These are phyloP conservation scores for Ambrosiella cleistominuta DNA, from an alignment of 2,329 filamentous ascomycete species.

Conservation along the genomic window DNA sequence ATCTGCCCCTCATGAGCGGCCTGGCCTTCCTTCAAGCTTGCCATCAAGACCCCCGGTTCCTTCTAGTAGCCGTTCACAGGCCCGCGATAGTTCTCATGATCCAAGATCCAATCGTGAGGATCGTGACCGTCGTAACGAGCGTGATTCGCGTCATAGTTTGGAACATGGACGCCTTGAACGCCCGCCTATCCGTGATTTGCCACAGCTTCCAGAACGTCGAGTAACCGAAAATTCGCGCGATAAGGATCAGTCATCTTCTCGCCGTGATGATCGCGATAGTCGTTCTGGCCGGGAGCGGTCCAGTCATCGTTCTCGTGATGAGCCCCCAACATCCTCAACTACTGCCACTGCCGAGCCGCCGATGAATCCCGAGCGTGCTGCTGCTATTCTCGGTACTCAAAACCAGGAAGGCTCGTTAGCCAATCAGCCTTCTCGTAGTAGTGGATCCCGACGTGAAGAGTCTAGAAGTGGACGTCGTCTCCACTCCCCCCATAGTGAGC, in stretches of 20 bases:
- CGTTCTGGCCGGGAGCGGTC: slow-evolving; percentile 18
- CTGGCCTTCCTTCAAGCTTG: slow-evolving; percentile 10
- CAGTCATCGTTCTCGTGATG: slow-evolving; percentile 13
- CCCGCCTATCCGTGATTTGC: slow-evolving; percentile 19
- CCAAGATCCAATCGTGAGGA: slow-evolving; percentile 1
- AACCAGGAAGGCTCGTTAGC: not conserved
- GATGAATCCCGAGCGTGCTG: slow-evolving; percentile 39
- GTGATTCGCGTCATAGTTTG: slow-evolving; percentile 6
- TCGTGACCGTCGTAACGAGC: slow-evolving; percentile 8
- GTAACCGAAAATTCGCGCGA: slow-evolving; percentile 4
- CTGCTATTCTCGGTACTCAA: slow-evolving; percentile 23
- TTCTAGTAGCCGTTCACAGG: not conserved
- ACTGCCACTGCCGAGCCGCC: slow-evolving; percentile 24
- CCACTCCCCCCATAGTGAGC: slow-evolving; percentile 8
- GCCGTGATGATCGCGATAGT: slow-evolving; percentile 12
- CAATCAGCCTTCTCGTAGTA: not conserved
- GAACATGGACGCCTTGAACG: slow-evolving; percentile 10
- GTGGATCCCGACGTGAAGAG: slow-evolving; percentile 5
- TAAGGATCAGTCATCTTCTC: slow-evolving; percentile 8
- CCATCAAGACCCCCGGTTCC: slow-evolving; percentile 11
- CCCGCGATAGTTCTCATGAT: slow-evolving; percentile 8
- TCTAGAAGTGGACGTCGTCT: slow-evolving; percentile 5
- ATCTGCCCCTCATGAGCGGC: not conserved
- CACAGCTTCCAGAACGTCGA: slow-evolving; percentile 34
- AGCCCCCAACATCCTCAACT: slow-evolving; percentile 17